phyloP scores from a whole-genome alignment of 1,284 basidiomycete species.

The Apiotrichum sp. region DNA sequence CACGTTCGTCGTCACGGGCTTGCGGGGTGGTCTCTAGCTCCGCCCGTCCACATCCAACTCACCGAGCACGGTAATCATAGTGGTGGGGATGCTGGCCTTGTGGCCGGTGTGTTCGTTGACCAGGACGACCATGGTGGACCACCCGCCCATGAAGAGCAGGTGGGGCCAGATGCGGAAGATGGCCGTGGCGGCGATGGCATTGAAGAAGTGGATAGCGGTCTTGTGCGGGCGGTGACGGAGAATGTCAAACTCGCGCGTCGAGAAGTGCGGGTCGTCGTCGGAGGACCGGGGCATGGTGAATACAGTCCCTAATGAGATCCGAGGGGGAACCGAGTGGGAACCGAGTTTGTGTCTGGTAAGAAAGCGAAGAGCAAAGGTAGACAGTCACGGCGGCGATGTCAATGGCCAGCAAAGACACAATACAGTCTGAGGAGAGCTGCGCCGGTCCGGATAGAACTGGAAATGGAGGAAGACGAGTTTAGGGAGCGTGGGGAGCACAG shows the following conservation, averaged over 20 bases:
- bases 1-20: no score
- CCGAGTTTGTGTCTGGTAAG: no score
- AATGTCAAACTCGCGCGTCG: constrained; percentile 11
- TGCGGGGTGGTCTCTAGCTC: no score
- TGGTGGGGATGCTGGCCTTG: constrained; percentile 30
- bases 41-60: constrained; percentile 1
- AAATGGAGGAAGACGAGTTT: no score
- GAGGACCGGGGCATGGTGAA: neutral
- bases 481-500: no score
- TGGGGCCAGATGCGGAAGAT: constrained; percentile 35
- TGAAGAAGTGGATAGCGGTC: constrained; percentile 19
- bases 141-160: constrained; percentile 36
- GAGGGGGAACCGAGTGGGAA: no score
- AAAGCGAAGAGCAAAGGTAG: no score
- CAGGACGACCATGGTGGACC: constrained; percentile 33
- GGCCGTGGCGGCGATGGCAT: constrained; percentile 35
- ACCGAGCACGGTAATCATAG: constrained; percentile 41
- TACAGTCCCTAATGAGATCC: no score
- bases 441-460: no score
- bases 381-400: no score
- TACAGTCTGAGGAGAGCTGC: no score
- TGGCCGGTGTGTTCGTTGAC: constrained; percentile 32
- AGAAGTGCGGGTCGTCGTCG: constrained; percentile 1
- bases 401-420: no score
- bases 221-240: constrained; percentile 31